These are phyloP conservation scores for Cunninghamia lanceolata DNA, from an alignment of 75 land plant species.

Conservation along the genomic window DNA sequence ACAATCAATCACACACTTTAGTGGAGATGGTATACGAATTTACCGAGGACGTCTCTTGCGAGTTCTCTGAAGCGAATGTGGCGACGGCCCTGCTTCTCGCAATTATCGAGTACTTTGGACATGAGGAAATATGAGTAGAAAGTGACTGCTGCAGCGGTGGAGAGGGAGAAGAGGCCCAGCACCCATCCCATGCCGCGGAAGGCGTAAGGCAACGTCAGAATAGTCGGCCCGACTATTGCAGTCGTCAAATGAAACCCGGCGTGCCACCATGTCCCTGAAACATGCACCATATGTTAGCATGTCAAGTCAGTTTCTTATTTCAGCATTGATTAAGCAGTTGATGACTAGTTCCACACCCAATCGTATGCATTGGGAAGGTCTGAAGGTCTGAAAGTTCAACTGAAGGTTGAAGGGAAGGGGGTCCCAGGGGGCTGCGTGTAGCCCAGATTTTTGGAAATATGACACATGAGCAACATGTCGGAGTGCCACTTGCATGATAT, in stretches of 20 bases:
- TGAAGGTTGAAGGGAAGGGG: too few relatives aligned
- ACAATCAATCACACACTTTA: background rate
- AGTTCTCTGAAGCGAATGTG: conserved; percentile 84
- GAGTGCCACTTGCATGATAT: too few relatives aligned
- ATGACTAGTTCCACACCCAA: background rate
- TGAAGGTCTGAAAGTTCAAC: too few relatives aligned
- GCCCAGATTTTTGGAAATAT: too few relatives aligned
- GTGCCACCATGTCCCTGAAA: conserved; percentile 74
- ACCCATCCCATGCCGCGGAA: conserved; percentile 23
- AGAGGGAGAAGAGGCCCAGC: conserved; percentile 53
- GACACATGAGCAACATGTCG: too few relatives aligned
- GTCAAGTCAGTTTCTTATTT: too few relatives aligned
- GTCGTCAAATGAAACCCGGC: conserved; percentile 30
- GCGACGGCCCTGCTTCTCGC: conserved; percentile 64
- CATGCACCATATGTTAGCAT: background rate
- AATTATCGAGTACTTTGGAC: conserved; percentile 71
- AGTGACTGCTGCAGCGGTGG: conserved; percentile 50
- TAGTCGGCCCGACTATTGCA: conserved; percentile 81
- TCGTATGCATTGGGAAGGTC: background rate
- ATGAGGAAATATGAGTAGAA: conserved; percentile 78
- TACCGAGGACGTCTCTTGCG: conserved; percentile 75
- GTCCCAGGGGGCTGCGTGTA: too few relatives aligned
- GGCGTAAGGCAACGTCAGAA: conserved; percentile 77
- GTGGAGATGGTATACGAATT: background rate
- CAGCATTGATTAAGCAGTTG: too few relatives aligned